Evolutionary conservation across 768 basidiomycete species (phyloP), one percentile per base, ranked within the genome.

Genomic region (Atractiella rhizophila): DNA sequence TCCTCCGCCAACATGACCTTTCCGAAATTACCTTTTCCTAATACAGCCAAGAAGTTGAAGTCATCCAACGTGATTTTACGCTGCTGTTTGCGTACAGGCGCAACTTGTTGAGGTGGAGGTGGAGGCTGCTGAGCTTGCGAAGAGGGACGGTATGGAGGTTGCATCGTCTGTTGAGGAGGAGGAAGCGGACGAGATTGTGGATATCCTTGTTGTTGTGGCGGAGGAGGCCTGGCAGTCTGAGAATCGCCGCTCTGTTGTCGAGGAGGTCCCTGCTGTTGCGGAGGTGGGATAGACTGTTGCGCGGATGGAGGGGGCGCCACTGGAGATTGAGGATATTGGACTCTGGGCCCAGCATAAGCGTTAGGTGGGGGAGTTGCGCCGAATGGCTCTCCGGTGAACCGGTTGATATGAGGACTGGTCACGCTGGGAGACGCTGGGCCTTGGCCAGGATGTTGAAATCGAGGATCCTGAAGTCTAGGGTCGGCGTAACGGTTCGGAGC

Each of bases 1-100:
- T 98, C 91, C 61, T 98, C 91, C 9, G 91, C 91, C 44, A 98
- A 63, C 91, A 98, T 98, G 61, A 98, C 91, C 60, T 98, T 98
- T 42, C 91, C 91, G 56, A 98, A 98, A 61, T 96, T 98, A 52
- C 91, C 91, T 62, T 96, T 96, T 37, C 91, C 91, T 28, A 98
- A 70, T 13, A 98, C 91, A 20, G 91, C 85, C 41, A 98, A 63
- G 67, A 98, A 96, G 54, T 96, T 96, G 67, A 98, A 98, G 57
- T 96, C 91, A 56, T 96, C 86, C 28, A 98, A 66, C 2, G 86
- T 85, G 46, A 98, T 79, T 58, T 86, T 88, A 39, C 83, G 70
- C 59, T 74, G 74, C 34, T 28, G 46, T 37, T 50, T 50, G 25
- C 54, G 26, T 40, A 12, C 4, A n/a, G 33, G 31, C 6, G 32